phyloP scores from a whole-genome alignment of 1,139 yeast genomes.

The Spencermartinsiella ligniputridi region DNA sequence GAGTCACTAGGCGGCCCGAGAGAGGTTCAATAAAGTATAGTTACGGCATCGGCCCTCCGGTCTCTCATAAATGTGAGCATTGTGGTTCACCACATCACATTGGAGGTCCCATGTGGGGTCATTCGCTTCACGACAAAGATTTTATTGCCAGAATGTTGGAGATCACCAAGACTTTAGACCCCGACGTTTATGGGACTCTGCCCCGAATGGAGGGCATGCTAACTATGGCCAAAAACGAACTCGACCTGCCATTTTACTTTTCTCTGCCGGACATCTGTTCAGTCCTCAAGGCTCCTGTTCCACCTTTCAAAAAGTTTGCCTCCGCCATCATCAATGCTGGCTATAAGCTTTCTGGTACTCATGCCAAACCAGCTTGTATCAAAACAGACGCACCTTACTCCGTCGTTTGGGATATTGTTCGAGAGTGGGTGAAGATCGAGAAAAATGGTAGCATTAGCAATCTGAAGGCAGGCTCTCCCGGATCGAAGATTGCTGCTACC shows the following conservation, averaged over 20 bases:
- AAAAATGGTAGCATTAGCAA: constrained; percentile 35
- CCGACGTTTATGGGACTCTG: constrained; percentile 63
- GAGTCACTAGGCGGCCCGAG: constrained; percentile 37
- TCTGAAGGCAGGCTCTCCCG: constrained; percentile 55
- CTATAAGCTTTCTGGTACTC: constrained; percentile 76
- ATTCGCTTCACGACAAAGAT: constrained; percentile 61
- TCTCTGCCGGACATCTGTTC: constrained; percentile 74
- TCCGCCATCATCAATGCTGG: constrained; percentile 88
- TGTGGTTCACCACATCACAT: constrained; percentile 70
- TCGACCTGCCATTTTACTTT: constrained; percentile 73
- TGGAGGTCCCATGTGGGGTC: constrained; percentile 98
- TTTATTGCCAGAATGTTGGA: constrained; percentile 62
- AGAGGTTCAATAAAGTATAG: constrained; percentile 44
- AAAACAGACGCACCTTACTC: constrained; percentile 90
- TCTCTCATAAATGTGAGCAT: constrained; percentile 54
- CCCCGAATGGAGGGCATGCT: constrained; percentile 91
- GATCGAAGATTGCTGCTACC: constrained; percentile 54
- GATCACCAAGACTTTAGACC: constrained; percentile 47
- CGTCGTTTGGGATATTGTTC: constrained; percentile 65
- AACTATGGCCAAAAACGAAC: constrained; percentile 71
- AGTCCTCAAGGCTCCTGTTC: constrained; percentile 74
- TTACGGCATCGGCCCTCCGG: constrained; percentile 54
- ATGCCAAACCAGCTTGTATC: constrained; percentile 78
- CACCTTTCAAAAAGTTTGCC: constrained; percentile 65
- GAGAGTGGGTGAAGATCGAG: constrained; percentile 55